phyloP scores from a whole-genome alignment of 176 grass and related monocot genomes.

The Aegilops tauschii region DNA sequence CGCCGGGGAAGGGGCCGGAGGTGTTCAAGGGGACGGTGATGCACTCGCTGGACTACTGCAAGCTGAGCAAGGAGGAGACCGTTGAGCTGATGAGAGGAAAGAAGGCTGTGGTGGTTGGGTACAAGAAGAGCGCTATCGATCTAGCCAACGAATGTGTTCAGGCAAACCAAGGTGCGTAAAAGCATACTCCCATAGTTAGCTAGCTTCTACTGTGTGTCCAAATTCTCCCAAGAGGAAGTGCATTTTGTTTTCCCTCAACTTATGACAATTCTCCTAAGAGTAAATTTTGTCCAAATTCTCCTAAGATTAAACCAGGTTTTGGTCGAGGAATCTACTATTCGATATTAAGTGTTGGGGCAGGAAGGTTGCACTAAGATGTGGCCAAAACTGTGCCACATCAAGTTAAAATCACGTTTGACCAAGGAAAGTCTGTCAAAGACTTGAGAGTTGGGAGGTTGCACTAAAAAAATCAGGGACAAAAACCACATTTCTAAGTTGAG shows the following conservation, averaged over 20 bases:
- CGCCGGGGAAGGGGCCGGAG: slow-evolving; percentile 54
- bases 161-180: slow-evolving; percentile 79
- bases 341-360: too few species aligned
- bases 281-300: neutral
- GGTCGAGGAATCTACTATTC: too few species aligned
- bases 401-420: too few species aligned
- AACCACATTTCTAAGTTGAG: too few species aligned
- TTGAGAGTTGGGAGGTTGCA: too few species aligned
- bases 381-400: too few species aligned
- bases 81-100: slow-evolving; percentile 79
- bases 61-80: slow-evolving; percentile 59
- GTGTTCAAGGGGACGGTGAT: slow-evolving; percentile 73
- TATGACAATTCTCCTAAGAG: neutral
- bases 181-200: too few species aligned
- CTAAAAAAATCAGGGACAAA: too few species aligned
- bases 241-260: too few species aligned
- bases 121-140: slow-evolving; percentile 98
- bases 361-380: too few species aligned
- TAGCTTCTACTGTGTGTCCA: neutral
- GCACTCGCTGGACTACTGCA: slow-evolving; percentile 93
- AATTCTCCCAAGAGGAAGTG: neutral
- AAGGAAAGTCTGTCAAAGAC: too few species aligned
- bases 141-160: slow-evolving; percentile 75
- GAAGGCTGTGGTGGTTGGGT: slow-evolving; percentile 86
- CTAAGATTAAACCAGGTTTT: neutral